These are phyloP conservation scores for Biscutella auriculata DNA, from an alignment of 441 rosid genomes.

Conservation along the genomic window DNA sequence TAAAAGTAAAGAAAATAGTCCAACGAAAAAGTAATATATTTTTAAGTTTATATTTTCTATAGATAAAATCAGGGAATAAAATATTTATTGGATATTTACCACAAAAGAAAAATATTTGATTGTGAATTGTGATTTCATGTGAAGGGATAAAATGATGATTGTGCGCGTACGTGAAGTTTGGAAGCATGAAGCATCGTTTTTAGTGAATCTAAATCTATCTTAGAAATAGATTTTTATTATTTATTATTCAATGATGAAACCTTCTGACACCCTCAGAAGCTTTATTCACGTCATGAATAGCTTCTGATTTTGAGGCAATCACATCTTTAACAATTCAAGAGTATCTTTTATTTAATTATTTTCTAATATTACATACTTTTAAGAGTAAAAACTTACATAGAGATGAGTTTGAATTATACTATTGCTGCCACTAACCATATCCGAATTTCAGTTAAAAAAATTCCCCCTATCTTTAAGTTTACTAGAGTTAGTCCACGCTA, in stretches of 20 bases:
- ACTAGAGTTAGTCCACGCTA: no score
- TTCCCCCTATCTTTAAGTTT: no score
- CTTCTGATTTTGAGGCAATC: slow-evolving; percentile 15
- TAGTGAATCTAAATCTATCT: slow-evolving; percentile 18
- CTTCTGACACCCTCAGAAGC: slow-evolving; percentile 22
- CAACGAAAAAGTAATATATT: no score
- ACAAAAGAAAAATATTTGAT: neutral
- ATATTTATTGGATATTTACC: slow-evolving; percentile 3
- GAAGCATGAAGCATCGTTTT: slow-evolving; percentile 21
- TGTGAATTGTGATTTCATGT: slow-evolving; percentile 25
- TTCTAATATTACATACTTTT: neutral
- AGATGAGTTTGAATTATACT: no score
- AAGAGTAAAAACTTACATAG: no score
- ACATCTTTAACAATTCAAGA: slow-evolving; percentile 1
- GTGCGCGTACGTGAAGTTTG: slow-evolving; percentile 35
- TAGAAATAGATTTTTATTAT: no score
- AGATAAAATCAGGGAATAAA: neutral
- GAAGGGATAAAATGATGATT: no score
- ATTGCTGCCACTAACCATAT: no score
- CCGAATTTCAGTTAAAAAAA: no score
- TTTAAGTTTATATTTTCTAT: no score
- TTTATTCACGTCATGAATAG: slow-evolving; percentile 21
- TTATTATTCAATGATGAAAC: no score
- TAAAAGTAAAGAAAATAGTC: no score
- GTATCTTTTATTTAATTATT: neutral